A percentile compares a stretch with the other conserved stretches of the same genome.
These are phyloP conservation scores for Penicillium sp. DNA, from an alignment of 2,329 filamentous ascomycete species.

Conservation along the genomic window DNA sequence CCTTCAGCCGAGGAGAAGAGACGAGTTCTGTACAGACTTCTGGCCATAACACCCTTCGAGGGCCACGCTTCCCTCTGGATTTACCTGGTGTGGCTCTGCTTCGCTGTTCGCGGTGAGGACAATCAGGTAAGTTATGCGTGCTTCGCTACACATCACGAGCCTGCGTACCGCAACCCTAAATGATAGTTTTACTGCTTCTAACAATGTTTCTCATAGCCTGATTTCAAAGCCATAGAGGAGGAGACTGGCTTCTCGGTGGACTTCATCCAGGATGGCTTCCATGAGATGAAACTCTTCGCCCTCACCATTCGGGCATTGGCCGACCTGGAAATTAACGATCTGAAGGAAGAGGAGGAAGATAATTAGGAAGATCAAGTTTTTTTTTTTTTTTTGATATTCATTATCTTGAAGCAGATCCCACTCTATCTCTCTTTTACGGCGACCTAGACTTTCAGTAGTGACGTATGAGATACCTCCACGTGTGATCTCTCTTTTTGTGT, in stretches of 20 bases:
- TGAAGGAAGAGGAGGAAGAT: neutral
- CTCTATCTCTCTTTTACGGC: neutral
- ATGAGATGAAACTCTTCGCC: neutral
- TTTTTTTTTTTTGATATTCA: neutral
- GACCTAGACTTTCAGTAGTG: neutral
- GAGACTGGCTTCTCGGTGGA: neutral
- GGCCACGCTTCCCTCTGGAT: neutral
- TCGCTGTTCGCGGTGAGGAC: neutral
- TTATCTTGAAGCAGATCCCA: neutral
- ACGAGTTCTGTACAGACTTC: neutral
- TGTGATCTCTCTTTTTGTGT: neutral
- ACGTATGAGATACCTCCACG: neutral
- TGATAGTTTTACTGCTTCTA: neutral
- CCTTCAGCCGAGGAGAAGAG: neutral
- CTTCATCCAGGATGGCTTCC: neutral
- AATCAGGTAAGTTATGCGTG: neutral
- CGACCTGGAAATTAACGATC: neutral
- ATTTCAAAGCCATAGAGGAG: neutral
- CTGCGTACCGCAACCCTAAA: neutral
- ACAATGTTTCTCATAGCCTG: neutral
- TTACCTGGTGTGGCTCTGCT: neutral
- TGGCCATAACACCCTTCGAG: neutral
- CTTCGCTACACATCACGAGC: neutral
- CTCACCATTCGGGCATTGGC: neutral
- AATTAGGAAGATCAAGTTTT: neutral